phyloP scores from a whole-genome alignment of 768 basidiomycete species.

The Russula sp. region DNA sequence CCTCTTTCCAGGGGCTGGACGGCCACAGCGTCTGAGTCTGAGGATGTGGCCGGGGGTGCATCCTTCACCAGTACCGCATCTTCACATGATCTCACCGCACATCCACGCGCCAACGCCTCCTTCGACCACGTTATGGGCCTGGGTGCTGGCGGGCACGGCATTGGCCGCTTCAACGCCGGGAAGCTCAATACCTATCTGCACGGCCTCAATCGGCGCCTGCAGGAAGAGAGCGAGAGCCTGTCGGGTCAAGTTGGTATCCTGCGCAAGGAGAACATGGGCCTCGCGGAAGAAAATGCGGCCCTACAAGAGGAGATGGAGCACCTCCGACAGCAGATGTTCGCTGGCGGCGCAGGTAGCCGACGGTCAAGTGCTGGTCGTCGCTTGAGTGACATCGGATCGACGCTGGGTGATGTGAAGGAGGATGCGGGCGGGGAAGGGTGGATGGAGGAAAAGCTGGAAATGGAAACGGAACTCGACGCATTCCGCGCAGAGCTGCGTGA shows the following conservation, averaged over 20 bases:
- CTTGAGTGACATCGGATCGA: conserved; percentile 45
- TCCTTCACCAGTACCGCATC: conserved; percentile 81
- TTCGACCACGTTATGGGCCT: conserved; percentile 81
- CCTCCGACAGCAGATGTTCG: conserved; percentile 19
- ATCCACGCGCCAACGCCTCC: conserved; percentile 75
- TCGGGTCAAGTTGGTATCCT: conserved; percentile 48
- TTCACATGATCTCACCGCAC: conserved; percentile 81
- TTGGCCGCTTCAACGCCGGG: conserved; percentile 75
- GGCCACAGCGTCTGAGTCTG: conserved; percentile 25
- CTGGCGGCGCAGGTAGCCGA: conserved; percentile 29
- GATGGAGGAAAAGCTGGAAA: conserved; percentile 62
- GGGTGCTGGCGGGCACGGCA: conserved; percentile 56
- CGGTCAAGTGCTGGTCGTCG: conserved; percentile 38
- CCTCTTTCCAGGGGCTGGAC: conserved; percentile 53
- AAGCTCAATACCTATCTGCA: conserved; percentile 86
- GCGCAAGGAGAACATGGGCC: conserved; percentile 37
- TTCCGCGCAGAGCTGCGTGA: conserved; percentile 36
- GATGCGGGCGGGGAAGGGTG: conserved; percentile 58
- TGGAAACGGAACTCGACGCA: conserved; percentile 35
- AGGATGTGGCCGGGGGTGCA: conserved; percentile 44
- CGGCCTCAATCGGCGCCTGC: conserved; percentile 72
- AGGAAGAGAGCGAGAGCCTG: conserved; percentile 77
- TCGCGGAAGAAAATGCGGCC: conserved; percentile 21
- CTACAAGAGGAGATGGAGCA: conserved; percentile 21
- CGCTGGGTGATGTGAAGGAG: conserved; percentile 57